These are phyloP conservation scores for Pseudogymnoascus sp. DNA, from an alignment of 2,329 filamentous ascomycete genomes.

Conservation along the genomic window DNA sequence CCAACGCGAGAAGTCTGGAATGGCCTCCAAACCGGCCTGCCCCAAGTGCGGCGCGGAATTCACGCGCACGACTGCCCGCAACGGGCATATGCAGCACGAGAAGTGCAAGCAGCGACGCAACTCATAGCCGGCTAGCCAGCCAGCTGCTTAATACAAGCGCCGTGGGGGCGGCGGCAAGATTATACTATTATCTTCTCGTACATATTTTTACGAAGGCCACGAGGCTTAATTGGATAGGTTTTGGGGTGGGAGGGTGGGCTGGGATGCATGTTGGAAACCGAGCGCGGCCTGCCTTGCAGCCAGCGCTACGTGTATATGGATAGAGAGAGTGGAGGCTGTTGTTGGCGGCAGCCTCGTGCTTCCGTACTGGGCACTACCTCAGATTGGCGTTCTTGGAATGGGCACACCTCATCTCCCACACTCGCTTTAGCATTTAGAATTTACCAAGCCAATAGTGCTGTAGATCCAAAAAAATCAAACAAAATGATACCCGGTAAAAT, in stretches of 20 bases:
- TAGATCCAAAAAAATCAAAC: neutral
- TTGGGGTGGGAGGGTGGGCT: neutral
- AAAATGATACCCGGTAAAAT: neutral
- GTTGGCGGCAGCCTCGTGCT: neutral
- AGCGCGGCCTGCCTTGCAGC: neutral
- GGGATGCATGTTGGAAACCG: neutral
- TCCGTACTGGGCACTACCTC: constrained; percentile 1
- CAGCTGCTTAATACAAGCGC: constrained; percentile 3
- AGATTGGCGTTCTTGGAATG: constrained; percentile 2
- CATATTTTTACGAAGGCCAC: neutral
- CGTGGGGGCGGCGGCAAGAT: neutral
- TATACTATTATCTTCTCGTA: neutral
- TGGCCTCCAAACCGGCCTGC: constrained; percentile 79
- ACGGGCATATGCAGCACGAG: constrained; percentile 78
- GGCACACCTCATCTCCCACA: constrained; percentile 1
- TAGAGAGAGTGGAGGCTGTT: neutral
- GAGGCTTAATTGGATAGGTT: neutral
- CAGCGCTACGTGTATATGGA: neutral
- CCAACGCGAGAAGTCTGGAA: constrained; percentile 89
- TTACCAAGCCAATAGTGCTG: neutral
- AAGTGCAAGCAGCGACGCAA: constrained; percentile 75
- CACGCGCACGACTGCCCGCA: constrained; percentile 77
- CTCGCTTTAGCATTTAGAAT: constrained; percentile 7
- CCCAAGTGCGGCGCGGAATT: constrained; percentile 90
- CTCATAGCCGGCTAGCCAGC: constrained; percentile 24